phyloP scores from a whole-genome alignment of 306 rosid species.

The Sindora glabra region DNA sequence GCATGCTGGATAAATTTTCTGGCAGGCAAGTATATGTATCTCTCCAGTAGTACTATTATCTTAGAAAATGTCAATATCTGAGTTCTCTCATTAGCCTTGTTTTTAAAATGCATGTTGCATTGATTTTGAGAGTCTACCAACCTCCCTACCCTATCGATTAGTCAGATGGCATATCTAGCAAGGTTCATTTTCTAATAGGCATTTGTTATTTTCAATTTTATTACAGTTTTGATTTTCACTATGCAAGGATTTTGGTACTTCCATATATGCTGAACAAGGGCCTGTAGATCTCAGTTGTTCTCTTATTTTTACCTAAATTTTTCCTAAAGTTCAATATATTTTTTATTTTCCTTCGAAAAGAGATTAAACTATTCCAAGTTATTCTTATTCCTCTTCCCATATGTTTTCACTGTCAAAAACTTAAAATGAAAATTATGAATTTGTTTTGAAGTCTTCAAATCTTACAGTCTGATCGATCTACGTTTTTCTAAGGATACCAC shows the following conservation, averaged over 20 bases:
- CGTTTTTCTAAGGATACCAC: neutral
- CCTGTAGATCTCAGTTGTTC: too few species aligned
- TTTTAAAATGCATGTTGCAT: conserved; percentile 5
- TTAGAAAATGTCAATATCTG: neutral
- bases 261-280: too few species aligned
- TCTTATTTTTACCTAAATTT: too few species aligned
- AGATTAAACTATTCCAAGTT: neutral
- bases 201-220: conserved; percentile 84
- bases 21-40: conserved; percentile 43
- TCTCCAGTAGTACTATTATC: neutral
- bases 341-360: neutral
- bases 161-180: neutral
- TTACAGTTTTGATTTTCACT: too few species aligned
- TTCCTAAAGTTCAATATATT: too few species aligned
- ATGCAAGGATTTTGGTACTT: too few species aligned
- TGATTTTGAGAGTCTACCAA: conserved; percentile 9
- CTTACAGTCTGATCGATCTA: neutral
- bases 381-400: neutral
- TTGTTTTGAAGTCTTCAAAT: neutral
- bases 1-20: conserved; percentile 80
- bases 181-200: conserved; percentile 23
- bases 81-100: conserved; percentile 7
- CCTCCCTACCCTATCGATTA: neutral
- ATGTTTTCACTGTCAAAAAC: neutral
- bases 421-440: neutral